Evolutionary conservation across 768 basidiomycete genomes (phyloP), one percentile per base, ranked within the genome.

Genomic region (Pisolithus microcarpus): DNA sequence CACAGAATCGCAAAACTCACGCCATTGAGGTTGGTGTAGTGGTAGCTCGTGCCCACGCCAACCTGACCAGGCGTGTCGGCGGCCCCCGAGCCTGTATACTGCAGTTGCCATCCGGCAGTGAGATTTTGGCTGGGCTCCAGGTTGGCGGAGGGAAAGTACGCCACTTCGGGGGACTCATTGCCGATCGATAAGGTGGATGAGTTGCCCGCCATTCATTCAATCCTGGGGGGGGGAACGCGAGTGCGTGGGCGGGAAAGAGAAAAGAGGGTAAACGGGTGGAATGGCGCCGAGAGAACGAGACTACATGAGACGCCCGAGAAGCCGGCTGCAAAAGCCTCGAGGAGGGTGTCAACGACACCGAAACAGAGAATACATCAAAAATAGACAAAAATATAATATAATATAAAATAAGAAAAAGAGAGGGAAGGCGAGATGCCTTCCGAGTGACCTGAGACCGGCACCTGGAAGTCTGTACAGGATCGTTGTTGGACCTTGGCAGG

Each of bases 51-150:
- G 10, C 85, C 85, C 38, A 67, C 70, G 13, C 80, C 83, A 38
- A 69, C 64, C 48, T 72, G 63, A 15, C 77, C 79, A 15, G 67
- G 60, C 16, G 53, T 50, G 15, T 62, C 55, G 0, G 74, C 70
- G 48, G 76, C 81, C 7, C 80, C 81, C 11, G 80, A 76, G 38
- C 39, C 45, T 2, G 70, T 65, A 65, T 77, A 87, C 66, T 73
- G 78, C 16, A 85, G 78, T 61, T 80, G 81, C 88, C 88, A 91
- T 60, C 85, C 85, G 24, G 70, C 72, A 18, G 65, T 58, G 38
- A 79, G 58, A 57, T 81, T 71, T 1, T 77, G 65, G 46, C 73
- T 63, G 38, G 76, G 69, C 51, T 80, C 68, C 10, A 75, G 76
- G 64, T 85, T 82, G 39, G 70, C 60, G 52, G 80, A 77, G 21